Evolutionary conservation across 306 rosid species (phyloP), one percentile per base, ranked within the genome.

Genomic region (Dryas drummondii): DNA sequence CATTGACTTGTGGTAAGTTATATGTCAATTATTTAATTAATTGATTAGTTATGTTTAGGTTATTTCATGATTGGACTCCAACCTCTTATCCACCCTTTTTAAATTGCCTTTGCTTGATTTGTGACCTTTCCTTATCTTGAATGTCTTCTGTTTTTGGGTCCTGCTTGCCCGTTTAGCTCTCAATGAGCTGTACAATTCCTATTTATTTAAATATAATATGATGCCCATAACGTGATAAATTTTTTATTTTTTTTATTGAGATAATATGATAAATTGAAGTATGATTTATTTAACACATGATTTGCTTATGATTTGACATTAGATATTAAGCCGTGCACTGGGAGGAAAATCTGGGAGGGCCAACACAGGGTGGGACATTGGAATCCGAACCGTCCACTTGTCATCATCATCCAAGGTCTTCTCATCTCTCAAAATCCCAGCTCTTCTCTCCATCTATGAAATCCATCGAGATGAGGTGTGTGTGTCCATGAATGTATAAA

Each of bases 401-500:
- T 82, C 86, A n/a, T 54, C 86, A 47, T 80, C 94, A 6, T 77
- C 91, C 8, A 54, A 83, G 57, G 46, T 83, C 63, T 69, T 88
- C 13, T 67, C 91, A 4, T 82, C 86, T 26, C 80, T 91, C 64
- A 83, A 79, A 37, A 79, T 86, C 3, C 97, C 98, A 19, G 68
- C 94, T 52, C 71, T 74, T 14, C 81, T 94, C 15, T 82, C 91
- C 61, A 48, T 94, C 6, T 83, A 86, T 56, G 86, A 94, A 77
- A 90, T 94, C 72, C 98, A 94, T 60, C 78, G 86, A 4, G 98
- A 94, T 40, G 97, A 91, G 97, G 98, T 92, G 4, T 42, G 77
- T 84, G 8, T 15, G 1, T 78, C 37, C 44, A 32, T 7, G 27
- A 27, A 1, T 11, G n/a, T 9, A 2, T 13, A 9, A 7, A 3